phyloP scores from a whole-genome alignment of 2,329 filamentous ascomycete species.

The Paecilomyces variotii region DNA sequence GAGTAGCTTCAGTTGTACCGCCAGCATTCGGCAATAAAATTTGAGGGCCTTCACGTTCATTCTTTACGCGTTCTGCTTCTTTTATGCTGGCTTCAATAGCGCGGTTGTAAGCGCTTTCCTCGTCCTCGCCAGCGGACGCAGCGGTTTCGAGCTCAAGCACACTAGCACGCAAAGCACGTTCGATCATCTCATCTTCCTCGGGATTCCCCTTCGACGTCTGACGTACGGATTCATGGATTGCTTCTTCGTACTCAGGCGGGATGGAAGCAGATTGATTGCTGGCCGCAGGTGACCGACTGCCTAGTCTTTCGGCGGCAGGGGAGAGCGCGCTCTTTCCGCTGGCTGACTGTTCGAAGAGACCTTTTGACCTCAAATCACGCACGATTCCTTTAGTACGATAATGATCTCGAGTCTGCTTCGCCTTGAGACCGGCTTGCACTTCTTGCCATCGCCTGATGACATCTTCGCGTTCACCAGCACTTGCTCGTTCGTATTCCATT shows the following conservation, averaged over 20 bases:
- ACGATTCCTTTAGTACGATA: neutral
- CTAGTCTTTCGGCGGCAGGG: neutral
- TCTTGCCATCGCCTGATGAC: slow-evolving; percentile 60
- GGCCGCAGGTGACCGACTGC: neutral
- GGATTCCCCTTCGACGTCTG: slow-evolving; percentile 63
- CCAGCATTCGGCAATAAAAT: neutral
- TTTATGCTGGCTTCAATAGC: slow-evolving; percentile 45
- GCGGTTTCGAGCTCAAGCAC: slow-evolving; percentile 49
- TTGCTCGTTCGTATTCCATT: slow-evolving; percentile 52
- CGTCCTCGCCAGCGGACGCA: slow-evolving; percentile 27
- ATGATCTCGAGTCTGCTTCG: slow-evolving; percentile 25
- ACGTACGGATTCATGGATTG: slow-evolving; percentile 61
- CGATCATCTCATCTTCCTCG: slow-evolving; percentile 62
- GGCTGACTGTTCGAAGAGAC: slow-evolving; percentile 1
- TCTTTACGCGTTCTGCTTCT: slow-evolving; percentile 30
- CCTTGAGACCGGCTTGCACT: slow-evolving; percentile 50
- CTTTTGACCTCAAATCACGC: slow-evolving; percentile 7
- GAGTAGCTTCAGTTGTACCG: neutral
- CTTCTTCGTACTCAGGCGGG: slow-evolving; percentile 57
- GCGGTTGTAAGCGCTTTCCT: slow-evolving; percentile 40
- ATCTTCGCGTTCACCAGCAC: slow-evolving; percentile 52
- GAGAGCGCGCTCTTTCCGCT: slow-evolving; percentile 1
- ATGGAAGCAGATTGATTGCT: neutral
- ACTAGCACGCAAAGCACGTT: slow-evolving; percentile 65
- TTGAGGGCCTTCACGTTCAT: slow-evolving; percentile 2